These are phyloP conservation scores for Eucalyptus rudis DNA, from an alignment of 345 rosid species.

Conservation along the genomic window DNA sequence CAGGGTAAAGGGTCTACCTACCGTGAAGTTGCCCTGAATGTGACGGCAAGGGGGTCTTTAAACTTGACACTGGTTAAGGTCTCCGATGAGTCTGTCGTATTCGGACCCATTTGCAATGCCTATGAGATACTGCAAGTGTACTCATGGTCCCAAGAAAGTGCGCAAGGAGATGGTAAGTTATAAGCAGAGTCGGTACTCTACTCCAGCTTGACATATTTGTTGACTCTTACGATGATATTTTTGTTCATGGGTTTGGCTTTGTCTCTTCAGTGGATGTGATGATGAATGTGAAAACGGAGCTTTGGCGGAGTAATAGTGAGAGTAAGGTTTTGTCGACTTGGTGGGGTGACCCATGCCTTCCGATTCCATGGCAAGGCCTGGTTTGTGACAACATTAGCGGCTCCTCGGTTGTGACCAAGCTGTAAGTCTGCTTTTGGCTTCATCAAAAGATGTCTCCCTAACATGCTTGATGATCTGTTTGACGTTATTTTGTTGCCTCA, in stretches of 20 bases:
- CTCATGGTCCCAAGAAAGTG: slow-evolving; percentile 13
- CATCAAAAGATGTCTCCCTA: neutral
- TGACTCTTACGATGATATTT: neutral
- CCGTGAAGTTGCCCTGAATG: slow-evolving; percentile 8
- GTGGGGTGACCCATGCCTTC: slow-evolving; percentile 74
- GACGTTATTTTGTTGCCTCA: neutral
- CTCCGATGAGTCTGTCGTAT: slow-evolving; percentile 4
- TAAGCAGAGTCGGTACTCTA: neutral
- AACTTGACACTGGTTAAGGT: slow-evolving; percentile 44
- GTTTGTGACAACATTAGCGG: slow-evolving; percentile 16
- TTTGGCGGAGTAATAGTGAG: slow-evolving; percentile 9
- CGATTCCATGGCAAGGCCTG: slow-evolving; percentile 36
- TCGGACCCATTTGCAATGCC: slow-evolving; percentile 57
- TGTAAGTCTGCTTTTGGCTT: slow-evolving; percentile 22
- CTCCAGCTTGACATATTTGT: neutral
- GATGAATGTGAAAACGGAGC: slow-evolving; percentile 10
- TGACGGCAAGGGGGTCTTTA: slow-evolving; percentile 26
- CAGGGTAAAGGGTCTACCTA: slow-evolving; percentile 20
- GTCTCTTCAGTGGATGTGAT: slow-evolving; percentile 21
- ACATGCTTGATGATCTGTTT: neutral
- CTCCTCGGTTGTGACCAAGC: slow-evolving; percentile 12
- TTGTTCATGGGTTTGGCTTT: neutral
- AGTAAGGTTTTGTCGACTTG: slow-evolving; percentile 18
- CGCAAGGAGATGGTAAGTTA: slow-evolving; percentile 25
- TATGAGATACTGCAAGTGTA: slow-evolving; percentile 44